Conservation (phyloP, 1,139 yeast genomes). For the Nakaseomyces nivariensis region DNA sequence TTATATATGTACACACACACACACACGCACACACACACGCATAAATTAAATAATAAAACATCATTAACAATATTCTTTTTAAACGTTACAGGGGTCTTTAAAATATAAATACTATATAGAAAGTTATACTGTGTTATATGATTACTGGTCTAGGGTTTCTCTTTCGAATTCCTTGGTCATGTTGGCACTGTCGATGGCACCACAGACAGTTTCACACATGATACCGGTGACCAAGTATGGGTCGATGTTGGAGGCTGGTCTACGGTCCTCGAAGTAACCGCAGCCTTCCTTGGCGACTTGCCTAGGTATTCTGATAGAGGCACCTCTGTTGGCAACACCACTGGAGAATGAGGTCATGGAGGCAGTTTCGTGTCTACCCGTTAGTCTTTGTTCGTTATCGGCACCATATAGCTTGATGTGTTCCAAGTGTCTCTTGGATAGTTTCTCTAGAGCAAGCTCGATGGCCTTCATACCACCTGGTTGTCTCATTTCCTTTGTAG, state of each 20-base stretch:
- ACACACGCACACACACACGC: too few species aligned
- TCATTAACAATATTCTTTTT: too few species aligned
- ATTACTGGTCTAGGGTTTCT: slow-evolving; percentile 34
- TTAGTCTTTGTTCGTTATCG: slow-evolving; percentile 89
- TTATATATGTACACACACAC: too few species aligned
- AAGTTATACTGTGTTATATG: neutral
- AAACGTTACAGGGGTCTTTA: too few species aligned
- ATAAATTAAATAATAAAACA: too few species aligned
- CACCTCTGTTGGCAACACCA: slow-evolving; percentile 99
- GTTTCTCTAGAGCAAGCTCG: slow-evolving; percentile 85
- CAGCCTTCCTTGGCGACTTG: slow-evolving; percentile 95
- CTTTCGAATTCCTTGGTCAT: slow-evolving; percentile 82
- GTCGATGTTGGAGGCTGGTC: slow-evolving; percentile 99
- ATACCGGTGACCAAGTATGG: slow-evolving; percentile 98
- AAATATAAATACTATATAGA: neutral
- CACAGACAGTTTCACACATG: slow-evolving; percentile 93
- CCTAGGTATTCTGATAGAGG: slow-evolving; percentile 96
- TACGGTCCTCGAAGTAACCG: slow-evolving; percentile 98
- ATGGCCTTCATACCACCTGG: slow-evolving; percentile 95
- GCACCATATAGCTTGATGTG: slow-evolving; percentile 92
- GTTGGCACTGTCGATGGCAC: slow-evolving; percentile 91
- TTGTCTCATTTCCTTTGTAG: slow-evolving; percentile 81
- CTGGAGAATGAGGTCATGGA: slow-evolving; percentile 81
- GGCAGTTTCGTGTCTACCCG: slow-evolving; percentile 98
- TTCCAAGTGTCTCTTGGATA: slow-evolving; percentile 93